Conservation (phyloP, 1,284 basidiomycete species). For the Cryptococcus sp. region DNA sequence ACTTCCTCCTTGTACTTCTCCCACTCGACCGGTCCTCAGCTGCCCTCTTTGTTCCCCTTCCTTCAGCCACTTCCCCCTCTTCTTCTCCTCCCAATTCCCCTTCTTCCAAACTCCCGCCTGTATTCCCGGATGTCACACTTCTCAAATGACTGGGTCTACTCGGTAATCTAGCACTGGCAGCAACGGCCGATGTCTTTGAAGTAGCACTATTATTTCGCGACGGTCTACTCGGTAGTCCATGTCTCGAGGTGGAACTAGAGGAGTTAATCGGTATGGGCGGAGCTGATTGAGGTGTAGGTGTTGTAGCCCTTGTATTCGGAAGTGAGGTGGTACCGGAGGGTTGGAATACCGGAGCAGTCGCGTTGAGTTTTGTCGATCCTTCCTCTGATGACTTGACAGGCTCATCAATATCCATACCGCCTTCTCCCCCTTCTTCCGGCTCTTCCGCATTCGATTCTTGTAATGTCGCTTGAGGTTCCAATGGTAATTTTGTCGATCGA, state of each 20-base stretch:
- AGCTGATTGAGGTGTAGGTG: slow-evolving; percentile 4
- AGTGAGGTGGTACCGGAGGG: slow-evolving; percentile 10
- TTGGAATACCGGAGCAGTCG: slow-evolving; percentile 30
- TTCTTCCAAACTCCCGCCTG: slow-evolving; percentile 19
- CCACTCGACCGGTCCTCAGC: background rate
- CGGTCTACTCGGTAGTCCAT: slow-evolving; percentile 10
- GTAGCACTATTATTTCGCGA: background rate
- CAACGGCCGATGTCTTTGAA: background rate
- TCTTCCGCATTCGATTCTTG: slow-evolving; percentile 5
- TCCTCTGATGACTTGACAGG: background rate
- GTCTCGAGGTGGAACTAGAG: background rate
- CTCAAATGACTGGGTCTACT: slow-evolving; percentile 18
- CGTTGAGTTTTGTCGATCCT: slow-evolving; percentile 14
- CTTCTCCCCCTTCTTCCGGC: background rate
- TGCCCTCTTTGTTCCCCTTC: background rate
- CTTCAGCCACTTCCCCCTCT: slow-evolving; percentile 23
- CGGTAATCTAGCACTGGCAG: slow-evolving; percentile 8
- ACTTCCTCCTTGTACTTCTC: background rate
- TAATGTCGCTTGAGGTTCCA: slow-evolving; percentile 8
- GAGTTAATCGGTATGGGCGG: slow-evolving; percentile 6
- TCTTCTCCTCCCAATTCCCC: slow-evolving; percentile 23
- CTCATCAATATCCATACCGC: slow-evolving; percentile 24
- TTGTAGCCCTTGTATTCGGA: slow-evolving; percentile 3
- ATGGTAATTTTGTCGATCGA: slow-evolving; percentile 27
- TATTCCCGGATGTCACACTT: slow-evolving; percentile 10